Conservation (phyloP, 1,284 basidiomycete genomes). For the Cerrena zonata region DNA sequence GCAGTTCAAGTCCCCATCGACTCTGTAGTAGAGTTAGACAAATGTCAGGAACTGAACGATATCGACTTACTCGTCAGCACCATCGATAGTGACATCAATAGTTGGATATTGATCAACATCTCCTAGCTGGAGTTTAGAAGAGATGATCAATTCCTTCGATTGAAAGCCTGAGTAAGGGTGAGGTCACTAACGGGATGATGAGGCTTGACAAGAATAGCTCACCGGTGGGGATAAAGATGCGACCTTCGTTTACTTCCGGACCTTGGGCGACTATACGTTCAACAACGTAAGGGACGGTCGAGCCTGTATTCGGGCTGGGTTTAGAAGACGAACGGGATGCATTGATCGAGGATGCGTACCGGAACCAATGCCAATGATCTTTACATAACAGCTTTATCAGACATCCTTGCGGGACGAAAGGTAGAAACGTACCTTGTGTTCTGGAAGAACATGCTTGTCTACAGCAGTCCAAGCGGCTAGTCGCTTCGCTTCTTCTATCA, state of each 20-base stretch:
- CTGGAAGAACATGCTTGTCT: conserved; percentile 78
- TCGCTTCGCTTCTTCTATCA: conserved; percentile 76
- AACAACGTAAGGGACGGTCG: conserved; percentile 96
- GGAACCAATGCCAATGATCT: conserved; percentile 89
- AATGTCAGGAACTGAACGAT: conserved; percentile 1
- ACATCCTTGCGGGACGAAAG: conserved; percentile 1
- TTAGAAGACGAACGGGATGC: conserved; percentile 4
- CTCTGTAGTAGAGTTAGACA: conserved; percentile 41
- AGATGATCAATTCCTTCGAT: conserved; percentile 90
- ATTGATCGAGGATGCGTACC: conserved; percentile 39
- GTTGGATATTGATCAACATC: conserved; percentile 88
- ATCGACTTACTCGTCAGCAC: conserved; percentile 83
- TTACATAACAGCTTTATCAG: conserved; percentile 2
- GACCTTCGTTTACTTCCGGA: conserved; percentile 63
- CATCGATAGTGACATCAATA: conserved; percentile 95
- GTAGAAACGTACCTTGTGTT: conserved; percentile 66
- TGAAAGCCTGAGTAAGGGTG: conserved; percentile 69
- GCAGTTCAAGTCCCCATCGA: conserved; percentile 83
- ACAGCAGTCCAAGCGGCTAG: conserved; percentile 94
- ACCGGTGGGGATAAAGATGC: conserved; percentile 90
- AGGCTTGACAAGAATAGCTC: conserved; percentile 13
- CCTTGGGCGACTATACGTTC: conserved; percentile 91
- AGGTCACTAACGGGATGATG: background rate
- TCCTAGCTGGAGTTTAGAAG: conserved; percentile 74
- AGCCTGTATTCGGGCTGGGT: conserved; percentile 44